Evolutionary conservation across 345 rosid genomes (phyloP).

Genomic region (Sisymbrium altissimum): DNA sequence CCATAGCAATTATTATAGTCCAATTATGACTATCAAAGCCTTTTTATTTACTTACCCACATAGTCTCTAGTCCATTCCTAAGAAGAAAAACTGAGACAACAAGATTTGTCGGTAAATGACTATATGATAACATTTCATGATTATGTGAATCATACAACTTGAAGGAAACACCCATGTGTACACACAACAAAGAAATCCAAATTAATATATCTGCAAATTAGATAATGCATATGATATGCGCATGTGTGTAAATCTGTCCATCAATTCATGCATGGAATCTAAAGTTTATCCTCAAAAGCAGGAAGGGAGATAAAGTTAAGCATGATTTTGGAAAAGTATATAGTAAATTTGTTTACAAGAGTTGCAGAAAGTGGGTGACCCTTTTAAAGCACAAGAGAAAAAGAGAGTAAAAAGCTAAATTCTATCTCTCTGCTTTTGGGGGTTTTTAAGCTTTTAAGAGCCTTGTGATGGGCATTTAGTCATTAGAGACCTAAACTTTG

Average conservation of each 20-base stretch:
- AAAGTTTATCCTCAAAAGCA: constrained; percentile 57
- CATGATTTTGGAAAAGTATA: constrained; percentile 36
- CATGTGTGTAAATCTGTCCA: constrained; percentile 4
- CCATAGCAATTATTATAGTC: background rate
- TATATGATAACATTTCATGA: constrained; percentile 17
- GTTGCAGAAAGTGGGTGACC: constrained; percentile 77
- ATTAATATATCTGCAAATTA: background rate
- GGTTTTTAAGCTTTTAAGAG: constrained; percentile 35
- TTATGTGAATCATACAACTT: constrained; percentile 30
- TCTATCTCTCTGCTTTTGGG: constrained; percentile 37
- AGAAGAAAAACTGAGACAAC: no score
- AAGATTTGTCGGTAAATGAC: constrained; percentile 2
- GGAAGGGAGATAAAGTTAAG: constrained; percentile 47
- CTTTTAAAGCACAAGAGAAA: constrained; percentile 48
- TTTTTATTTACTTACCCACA: background rate
- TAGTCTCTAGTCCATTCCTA: background rate
- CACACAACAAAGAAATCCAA: constrained; percentile 13
- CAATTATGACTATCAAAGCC: background rate
- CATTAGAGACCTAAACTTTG: constrained; percentile 23
- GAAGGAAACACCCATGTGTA: constrained; percentile 21
- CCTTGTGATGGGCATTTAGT: constrained; percentile 37
- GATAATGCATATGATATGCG: background rate
- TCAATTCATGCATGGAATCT: constrained; percentile 44
- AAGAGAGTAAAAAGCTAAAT: constrained; percentile 26
- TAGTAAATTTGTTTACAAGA: constrained; percentile 28